A percentile compares a stretch with the other conserved stretches of the same genome.
Conservation (phyloP, 495 filamentous ascomycete species). For the Tuber magnatum region DNA sequence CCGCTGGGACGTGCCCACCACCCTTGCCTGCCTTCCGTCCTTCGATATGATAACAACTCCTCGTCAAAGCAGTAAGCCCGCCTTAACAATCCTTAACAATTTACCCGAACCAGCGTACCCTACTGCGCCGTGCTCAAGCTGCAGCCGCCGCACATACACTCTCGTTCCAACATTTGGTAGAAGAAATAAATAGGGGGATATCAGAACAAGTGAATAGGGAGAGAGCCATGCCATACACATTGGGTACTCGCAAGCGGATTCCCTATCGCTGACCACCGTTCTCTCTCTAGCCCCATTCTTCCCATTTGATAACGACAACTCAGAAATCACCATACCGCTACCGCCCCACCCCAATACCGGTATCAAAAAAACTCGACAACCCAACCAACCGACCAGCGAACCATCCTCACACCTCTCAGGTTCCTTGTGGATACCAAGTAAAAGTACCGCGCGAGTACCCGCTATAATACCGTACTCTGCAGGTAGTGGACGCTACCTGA, state of each 20-base stretch:
- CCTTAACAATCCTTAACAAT: slow-evolving; percentile 1
- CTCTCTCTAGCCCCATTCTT: background rate
- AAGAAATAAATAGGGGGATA: background rate
- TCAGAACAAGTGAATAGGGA: background rate
- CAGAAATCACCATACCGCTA: background rate
- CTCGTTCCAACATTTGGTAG: background rate
- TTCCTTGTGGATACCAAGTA: background rate
- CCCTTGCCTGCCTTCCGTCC: background rate
- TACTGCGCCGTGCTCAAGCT: background rate
- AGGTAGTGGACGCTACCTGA: background rate
- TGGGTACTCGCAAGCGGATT: background rate
- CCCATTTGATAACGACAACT: background rate
- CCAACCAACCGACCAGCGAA: background rate
- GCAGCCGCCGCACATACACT: background rate
- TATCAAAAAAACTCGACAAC: background rate
- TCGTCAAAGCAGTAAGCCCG: background rate
- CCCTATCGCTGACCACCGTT: background rate
- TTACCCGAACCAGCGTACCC: background rate
- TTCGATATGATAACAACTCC: background rate
- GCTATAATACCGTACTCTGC: background rate
- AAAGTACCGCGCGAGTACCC: background rate
- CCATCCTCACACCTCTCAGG: background rate
- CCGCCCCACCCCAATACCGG: background rate
- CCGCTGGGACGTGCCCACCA: background rate
- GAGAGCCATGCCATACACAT: background rate